These are phyloP conservation scores for Phytophthora rubi DNA, from an alignment of 352 stramenopile species.

Conservation along the genomic window DNA sequence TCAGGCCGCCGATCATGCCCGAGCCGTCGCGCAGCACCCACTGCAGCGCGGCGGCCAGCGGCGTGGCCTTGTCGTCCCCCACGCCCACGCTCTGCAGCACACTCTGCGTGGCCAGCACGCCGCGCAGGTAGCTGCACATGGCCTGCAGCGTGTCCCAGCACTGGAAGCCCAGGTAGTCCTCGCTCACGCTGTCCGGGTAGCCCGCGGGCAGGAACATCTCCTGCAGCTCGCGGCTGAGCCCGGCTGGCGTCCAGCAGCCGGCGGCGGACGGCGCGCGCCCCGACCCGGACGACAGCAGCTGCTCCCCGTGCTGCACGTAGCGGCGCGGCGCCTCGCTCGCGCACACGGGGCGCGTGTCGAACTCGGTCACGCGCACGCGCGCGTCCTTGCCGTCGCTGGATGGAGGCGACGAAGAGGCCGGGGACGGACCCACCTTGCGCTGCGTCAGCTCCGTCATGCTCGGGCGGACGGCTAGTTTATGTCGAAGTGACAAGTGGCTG, in stretches of 20 bases:
- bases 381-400: slow-evolving; percentile 24
- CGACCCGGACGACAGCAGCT: slow-evolving; percentile 32
- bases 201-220: slow-evolving; percentile 89
- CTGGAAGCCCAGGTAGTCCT: slow-evolving; percentile 96
- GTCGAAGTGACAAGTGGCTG: slow-evolving; percentile 13
- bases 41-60: slow-evolving; percentile 74
- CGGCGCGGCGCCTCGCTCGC: slow-evolving; percentile 50
- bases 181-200: slow-evolving; percentile 86
- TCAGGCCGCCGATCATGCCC: slow-evolving; percentile 91
- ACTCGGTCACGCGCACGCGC: slow-evolving; percentile 55
- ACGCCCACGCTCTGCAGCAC: slow-evolving; percentile 94
- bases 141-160: slow-evolving; percentile 95
- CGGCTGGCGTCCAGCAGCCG: slow-evolving; percentile 41
- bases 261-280: slow-evolving; percentile 11
- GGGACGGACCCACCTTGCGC: slow-evolving; percentile 47
- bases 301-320: slow-evolving; percentile 54
- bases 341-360: slow-evolving; percentile 65
- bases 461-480: not conserved
- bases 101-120: slow-evolving; percentile 93
- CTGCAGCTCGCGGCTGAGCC: slow-evolving; percentile 65
- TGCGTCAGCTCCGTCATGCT: slow-evolving; percentile 56
- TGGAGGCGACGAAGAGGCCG: slow-evolving; percentile 9
- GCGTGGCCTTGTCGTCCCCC: slow-evolving; percentile 84
- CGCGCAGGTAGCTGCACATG: slow-evolving; percentile 95
- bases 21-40: slow-evolving; percentile 82